Evolutionary conservation across 805 yeast genomes (phyloP).

Genomic region (Yarrowia alimentaria): DNA sequence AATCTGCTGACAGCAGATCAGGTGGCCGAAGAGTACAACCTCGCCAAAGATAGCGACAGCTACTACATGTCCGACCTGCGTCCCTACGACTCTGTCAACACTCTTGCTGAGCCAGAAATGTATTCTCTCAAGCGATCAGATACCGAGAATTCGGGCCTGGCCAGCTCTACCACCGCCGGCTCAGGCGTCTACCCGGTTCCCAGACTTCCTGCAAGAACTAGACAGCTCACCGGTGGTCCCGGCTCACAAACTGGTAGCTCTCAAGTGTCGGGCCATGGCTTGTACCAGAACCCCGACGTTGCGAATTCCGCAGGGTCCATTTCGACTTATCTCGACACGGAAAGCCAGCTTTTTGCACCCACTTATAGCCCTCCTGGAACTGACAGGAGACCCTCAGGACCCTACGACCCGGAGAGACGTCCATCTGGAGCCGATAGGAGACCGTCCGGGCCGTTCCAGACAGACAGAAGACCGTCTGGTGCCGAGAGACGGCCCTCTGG

Average conservation of each 20-base stretch:
- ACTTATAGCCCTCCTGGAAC: constrained; percentile 9
- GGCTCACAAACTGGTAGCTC: no score
- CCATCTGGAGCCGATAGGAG: no score
- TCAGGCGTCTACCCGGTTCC: no score
- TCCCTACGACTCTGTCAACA: constrained; percentile 5
- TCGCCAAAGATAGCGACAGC: background rate
- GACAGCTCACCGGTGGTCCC: no score
- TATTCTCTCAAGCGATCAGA: constrained; percentile 6
- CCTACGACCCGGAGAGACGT: no score
- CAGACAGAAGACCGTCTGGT: no score
- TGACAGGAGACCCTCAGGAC: no score
- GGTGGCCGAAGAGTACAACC: background rate
- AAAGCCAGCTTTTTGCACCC: no score
- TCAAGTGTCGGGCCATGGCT: no score
- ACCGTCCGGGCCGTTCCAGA: no score
- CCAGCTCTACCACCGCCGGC: no score
- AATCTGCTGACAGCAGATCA: constrained; percentile 2
- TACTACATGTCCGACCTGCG: constrained; percentile 5
- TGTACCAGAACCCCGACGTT: constrained; percentile 6
- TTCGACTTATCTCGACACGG: background rate
- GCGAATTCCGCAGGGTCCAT: background rate
- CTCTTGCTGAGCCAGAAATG: constrained; percentile 18
- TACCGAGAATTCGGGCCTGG: constrained; percentile 1
- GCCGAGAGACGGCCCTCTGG: constrained; percentile 1
- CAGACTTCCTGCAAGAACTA: no score